Evolutionary conservation across 805 yeast species (phyloP).

Genomic region (Starmerella lactis-condensi): DNA sequence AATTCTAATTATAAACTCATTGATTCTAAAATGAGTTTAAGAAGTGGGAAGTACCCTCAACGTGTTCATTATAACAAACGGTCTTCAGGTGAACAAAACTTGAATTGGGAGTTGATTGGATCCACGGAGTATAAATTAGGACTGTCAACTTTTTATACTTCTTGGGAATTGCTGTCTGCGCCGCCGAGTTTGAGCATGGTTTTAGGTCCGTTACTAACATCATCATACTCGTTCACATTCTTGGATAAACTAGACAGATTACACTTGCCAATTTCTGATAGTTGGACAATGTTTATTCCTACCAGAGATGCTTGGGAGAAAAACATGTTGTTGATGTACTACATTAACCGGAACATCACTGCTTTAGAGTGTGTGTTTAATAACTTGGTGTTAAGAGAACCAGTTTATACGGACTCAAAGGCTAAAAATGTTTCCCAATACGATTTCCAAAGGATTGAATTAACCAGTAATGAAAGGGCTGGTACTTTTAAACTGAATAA

Average conservation of each 20-base stretch:
- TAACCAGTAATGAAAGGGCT: slow-evolving; percentile 3
- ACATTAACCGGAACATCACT: slow-evolving; percentile 35
- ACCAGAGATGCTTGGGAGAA: slow-evolving; percentile 55
- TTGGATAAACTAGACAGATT: slow-evolving; percentile 36
- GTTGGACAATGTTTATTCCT: slow-evolving; percentile 66
- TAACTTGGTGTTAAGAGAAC: slow-evolving; percentile 41
- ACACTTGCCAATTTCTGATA: slow-evolving; percentile 34
- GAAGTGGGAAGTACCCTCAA: slow-evolving; percentile 47
- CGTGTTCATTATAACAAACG: slow-evolving; percentile 31
- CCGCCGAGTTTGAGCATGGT: slow-evolving; percentile 51
- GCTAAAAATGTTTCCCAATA: slow-evolving; percentile 17
- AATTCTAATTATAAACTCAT: slow-evolving; percentile 19
- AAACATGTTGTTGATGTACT: slow-evolving; percentile 40
- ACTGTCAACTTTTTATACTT: slow-evolving; percentile 45
- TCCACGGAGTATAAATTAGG: slow-evolving; percentile 33
- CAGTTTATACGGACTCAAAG: slow-evolving; percentile 46
- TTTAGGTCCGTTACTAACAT: slow-evolving; percentile 42
- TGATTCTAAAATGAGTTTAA: slow-evolving; percentile 23
- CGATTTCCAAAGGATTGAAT: slow-evolving; percentile 11
- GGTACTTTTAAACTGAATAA: slow-evolving; percentile 2
- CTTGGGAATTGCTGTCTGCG: slow-evolving; percentile 39
- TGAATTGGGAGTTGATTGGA: slow-evolving; percentile 41
- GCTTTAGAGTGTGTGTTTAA: slow-evolving; percentile 36
- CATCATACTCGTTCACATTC: slow-evolving; percentile 46
- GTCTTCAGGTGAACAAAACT: slow-evolving; percentile 19